Conservation (phyloP, 2,329 filamentous ascomycete species). For the Hortaea sp. region DNA sequence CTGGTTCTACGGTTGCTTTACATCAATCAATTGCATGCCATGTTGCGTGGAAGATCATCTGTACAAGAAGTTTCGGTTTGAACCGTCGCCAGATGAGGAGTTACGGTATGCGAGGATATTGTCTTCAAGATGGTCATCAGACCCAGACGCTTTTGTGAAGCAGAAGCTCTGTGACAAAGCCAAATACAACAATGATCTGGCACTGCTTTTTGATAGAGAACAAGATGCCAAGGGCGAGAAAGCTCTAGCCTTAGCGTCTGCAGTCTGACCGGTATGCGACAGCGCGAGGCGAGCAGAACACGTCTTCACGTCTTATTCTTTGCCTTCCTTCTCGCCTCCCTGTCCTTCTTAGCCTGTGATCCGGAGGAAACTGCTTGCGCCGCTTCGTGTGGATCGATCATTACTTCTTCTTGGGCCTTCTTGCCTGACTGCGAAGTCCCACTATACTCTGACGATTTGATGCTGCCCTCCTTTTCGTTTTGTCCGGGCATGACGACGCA, state of each 20-base stretch:
- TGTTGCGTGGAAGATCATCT: background rate
- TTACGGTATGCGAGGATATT: background rate
- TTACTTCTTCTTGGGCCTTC: background rate
- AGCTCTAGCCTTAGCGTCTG: background rate
- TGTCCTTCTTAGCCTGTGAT: background rate
- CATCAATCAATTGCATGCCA: background rate
- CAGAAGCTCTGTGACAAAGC: background rate
- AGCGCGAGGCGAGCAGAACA: background rate
- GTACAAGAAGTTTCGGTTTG: background rate
- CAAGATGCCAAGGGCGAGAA: background rate
- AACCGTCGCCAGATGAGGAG: background rate
- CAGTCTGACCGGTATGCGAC: background rate
- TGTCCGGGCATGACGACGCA: too few species aligned
- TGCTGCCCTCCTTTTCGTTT: too few species aligned
- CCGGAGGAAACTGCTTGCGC: background rate
- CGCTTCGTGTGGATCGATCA: background rate
- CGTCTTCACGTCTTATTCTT: background rate
- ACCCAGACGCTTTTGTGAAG: background rate
- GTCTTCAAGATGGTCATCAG: background rate
- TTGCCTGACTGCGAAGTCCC: background rate
- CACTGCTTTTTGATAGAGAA: background rate
- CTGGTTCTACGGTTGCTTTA: background rate
- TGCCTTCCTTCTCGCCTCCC: background rate
- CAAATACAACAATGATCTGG: slow-evolving; percentile 1
- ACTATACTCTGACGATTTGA: too few species aligned